phyloP scores from a whole-genome alignment of 352 stramenopile species.

The Pythium sukuiense region DNA sequence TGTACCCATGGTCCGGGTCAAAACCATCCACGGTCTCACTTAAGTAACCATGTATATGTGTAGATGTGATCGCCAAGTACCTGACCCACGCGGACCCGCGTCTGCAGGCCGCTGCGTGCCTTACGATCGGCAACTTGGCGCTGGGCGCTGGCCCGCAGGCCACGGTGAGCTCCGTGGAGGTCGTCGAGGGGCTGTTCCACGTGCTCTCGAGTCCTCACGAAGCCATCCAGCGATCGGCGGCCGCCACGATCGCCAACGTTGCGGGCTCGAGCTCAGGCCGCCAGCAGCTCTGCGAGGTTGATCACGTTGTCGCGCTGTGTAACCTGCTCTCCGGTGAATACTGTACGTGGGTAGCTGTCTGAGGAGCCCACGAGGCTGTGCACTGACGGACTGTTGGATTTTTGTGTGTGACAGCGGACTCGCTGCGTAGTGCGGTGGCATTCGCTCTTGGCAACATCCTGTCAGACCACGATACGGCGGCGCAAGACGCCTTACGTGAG shows the following conservation, averaged over 20 bases:
- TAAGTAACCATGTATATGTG: not conserved
- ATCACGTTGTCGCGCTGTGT: constrained; percentile 44
- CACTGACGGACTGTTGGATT: not conserved
- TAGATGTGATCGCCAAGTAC: constrained; percentile 40
- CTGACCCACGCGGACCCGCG: constrained; percentile 47
- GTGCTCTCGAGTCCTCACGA: constrained; percentile 57
- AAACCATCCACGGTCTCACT: too few relatives aligned
- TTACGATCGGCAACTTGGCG: constrained; percentile 65
- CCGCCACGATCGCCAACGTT: constrained; percentile 57
- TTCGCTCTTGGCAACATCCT: constrained; percentile 74
- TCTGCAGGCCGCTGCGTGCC: constrained; percentile 60
- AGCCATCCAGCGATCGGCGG: constrained; percentile 54
- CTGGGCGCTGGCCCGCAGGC: constrained; percentile 37
- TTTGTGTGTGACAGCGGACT: constrained; percentile 34
- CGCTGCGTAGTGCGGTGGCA: constrained; percentile 51
- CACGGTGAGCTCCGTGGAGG: constrained; percentile 32
- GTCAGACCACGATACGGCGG: constrained; percentile 50
- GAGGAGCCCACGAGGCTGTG: too few relatives aligned
- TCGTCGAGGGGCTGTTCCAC: constrained; percentile 45
- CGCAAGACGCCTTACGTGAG: constrained; percentile 59
- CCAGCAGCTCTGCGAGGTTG: constrained; percentile 45
- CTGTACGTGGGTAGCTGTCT: constrained; percentile 28
- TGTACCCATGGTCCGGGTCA: not conserved
- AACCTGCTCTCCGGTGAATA: constrained; percentile 50
- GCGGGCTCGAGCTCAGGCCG: constrained; percentile 41